Base-by-base conservation (phyloP, 805 yeast genomes). In the Zygotorulaspora florentina region DNA sequence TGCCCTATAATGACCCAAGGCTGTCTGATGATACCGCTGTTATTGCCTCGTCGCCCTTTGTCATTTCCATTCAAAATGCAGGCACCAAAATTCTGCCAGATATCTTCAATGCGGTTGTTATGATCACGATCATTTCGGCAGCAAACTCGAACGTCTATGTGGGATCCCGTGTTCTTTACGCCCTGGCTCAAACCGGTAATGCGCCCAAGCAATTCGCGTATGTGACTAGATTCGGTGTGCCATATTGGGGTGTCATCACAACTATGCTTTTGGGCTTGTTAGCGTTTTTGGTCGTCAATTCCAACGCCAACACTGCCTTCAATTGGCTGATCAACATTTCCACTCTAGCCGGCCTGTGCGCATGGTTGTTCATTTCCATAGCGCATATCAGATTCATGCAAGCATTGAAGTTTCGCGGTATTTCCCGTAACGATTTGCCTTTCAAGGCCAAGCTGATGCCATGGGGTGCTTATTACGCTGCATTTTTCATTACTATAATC, bases 71-170 rank as follows among this genome's bases (percentile, higher is more conserved):
- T 62, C 59, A 70, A 49, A 81, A 79, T 62, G 77, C 83, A 2
- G 87, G 87, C 31, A 84, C 89, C 17, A 72, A 69, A 48, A 76
- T 81, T 2, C 68, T 85, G 49, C 87, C 89, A 39, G 74, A 78
- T 57, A 80, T 85, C 46, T 81, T 85, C 66, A 85, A 85, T 62
- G 90, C 85, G 12, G 80, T 84, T 38, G 81, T 85, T 47, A 63
- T 84, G 52, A 56, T 75, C 33, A 81, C 90, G 9, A 76, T 84
- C 46, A 70, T 83, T 42, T 83, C 90, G 16, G 90, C 91, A 29
- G 91, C 84, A 55, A 85, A 85, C 68, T 83, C 89, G 12, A 83
- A 82, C 59, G 76, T 85, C 26, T 84, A 84, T 65, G 79, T 81
- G 55, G 83, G 87, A 35, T 83, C 90, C 5, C 73, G 93, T 67